These are phyloP conservation scores for Cetradonia linearis DNA, from an alignment of 495 filamentous ascomycete species.

Conservation along the genomic window DNA sequence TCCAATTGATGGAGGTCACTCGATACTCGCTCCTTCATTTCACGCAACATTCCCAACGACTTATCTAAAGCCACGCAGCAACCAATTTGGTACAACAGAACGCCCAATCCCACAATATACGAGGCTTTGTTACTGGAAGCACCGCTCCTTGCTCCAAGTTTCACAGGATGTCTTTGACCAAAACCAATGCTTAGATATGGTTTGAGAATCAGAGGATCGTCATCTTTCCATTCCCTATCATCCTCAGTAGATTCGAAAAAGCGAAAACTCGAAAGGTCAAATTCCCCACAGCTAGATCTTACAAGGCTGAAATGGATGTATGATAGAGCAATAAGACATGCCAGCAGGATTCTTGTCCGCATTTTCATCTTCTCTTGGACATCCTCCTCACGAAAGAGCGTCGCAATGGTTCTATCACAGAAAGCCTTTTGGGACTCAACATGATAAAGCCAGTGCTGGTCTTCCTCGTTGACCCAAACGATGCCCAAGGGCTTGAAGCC, in stretches of 20 bases:
- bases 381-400: not conserved
- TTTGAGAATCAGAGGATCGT: not conserved
- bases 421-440: not conserved
- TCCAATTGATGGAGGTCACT: conserved; percentile 5
- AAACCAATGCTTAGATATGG: not conserved
- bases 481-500: not conserved
- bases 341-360: not conserved
- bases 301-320: not conserved
- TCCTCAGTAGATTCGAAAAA: not conserved
- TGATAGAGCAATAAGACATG: not conserved
- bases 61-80: not conserved
- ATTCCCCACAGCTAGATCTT: not conserved
- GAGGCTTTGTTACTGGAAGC: not conserved
- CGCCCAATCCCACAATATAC: conserved; percentile 5
- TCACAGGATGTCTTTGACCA: not conserved
- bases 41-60: not conserved
- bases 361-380: not conserved
- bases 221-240: not conserved
- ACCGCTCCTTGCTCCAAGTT: not conserved
- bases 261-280: not conserved
- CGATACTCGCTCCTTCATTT: not conserved
- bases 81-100: conserved; percentile 7
- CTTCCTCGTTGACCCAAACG: not conserved
- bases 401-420: not conserved
- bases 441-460: not conserved